Evolutionary conservation across 768 basidiomycete species (phyloP).

Genomic region (Pluteus cervinus): DNA sequence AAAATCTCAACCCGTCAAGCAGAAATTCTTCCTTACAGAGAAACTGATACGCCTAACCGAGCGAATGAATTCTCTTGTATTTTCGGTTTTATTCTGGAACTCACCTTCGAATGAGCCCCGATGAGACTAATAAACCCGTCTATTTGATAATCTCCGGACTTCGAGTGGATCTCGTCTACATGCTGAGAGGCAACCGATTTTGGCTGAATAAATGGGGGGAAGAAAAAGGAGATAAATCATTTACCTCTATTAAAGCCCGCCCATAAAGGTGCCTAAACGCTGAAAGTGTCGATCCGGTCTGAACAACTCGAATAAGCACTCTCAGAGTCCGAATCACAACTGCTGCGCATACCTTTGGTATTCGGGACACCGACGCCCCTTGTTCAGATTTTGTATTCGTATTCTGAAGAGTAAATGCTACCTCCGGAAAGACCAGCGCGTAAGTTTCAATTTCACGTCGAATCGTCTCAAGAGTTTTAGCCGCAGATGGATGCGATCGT

Average conservation of each 20-base stretch:
- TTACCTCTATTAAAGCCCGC: conserved; percentile 61
- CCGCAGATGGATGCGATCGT: conserved; percentile 54
- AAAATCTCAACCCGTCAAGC: conserved; percentile 6
- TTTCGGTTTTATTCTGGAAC: conserved; percentile 12
- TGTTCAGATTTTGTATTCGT: conserved; percentile 30
- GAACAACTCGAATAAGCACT: conserved; percentile 3
- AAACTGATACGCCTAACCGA: conserved; percentile 71
- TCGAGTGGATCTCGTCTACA: conserved; percentile 55
- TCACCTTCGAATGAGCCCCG: conserved; percentile 69
- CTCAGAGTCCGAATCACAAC: background rate
- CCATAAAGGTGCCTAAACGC: conserved; percentile 76
- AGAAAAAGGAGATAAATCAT: conserved; percentile 11
- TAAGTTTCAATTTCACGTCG: conserved; percentile 68
- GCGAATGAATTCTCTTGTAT: conserved; percentile 11
- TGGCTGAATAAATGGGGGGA: conserved; percentile 1
- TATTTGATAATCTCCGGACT: conserved; percentile 45
- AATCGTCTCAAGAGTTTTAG: conserved; percentile 59
- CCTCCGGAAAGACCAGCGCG: conserved; percentile 65
- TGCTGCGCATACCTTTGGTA: conserved; percentile 53
- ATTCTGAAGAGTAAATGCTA: conserved; percentile 66
- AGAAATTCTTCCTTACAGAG: conserved; percentile 52
- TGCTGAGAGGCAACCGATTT: too few species aligned
- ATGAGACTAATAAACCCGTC: conserved; percentile 83
- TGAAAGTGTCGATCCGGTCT: conserved; percentile 62
- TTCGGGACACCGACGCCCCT: conserved; percentile 38